Conservation (phyloP, 208 protist genomes). For the Leishmania guyanensis region DNA sequence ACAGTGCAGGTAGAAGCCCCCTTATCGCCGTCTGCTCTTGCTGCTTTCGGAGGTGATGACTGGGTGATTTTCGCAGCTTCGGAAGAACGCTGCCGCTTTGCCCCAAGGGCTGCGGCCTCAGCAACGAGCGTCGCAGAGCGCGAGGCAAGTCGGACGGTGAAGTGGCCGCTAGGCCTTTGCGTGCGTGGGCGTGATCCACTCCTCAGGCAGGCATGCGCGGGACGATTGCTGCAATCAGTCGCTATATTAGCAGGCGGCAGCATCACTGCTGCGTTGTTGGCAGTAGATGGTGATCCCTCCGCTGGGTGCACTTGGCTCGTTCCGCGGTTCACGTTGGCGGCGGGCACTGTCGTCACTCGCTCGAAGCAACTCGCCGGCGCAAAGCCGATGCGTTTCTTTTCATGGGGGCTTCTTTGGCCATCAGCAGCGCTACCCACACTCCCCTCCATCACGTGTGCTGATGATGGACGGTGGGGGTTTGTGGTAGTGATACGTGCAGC, state of each 20-base stretch:
- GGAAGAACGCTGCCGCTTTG: constrained; percentile 13
- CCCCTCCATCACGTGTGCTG: neutral
- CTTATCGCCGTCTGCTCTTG: neutral
- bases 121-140: constrained; percentile 29
- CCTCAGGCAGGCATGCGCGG: neutral
- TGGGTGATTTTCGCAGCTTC: neutral
- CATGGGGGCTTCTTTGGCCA: neutral
- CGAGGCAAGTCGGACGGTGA: constrained; percentile 27
- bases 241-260: neutral
- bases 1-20: neutral
- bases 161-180: neutral
- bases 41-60: neutral
- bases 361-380: constrained; percentile 12
- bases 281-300: neutral
- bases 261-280: neutral
- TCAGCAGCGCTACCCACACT: neutral
- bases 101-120: constrained; percentile 23
- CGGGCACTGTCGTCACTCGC: constrained; percentile 22
- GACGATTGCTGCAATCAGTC: too few relatives aligned
- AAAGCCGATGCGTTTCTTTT: constrained; percentile 33
- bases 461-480: neutral
- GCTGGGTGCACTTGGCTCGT: neutral
- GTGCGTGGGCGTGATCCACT: neutral
- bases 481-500: neutral
- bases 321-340: constrained; percentile 29